Conservation (phyloP, 257 asterid species). For the Fraxinus anomala region DNA sequence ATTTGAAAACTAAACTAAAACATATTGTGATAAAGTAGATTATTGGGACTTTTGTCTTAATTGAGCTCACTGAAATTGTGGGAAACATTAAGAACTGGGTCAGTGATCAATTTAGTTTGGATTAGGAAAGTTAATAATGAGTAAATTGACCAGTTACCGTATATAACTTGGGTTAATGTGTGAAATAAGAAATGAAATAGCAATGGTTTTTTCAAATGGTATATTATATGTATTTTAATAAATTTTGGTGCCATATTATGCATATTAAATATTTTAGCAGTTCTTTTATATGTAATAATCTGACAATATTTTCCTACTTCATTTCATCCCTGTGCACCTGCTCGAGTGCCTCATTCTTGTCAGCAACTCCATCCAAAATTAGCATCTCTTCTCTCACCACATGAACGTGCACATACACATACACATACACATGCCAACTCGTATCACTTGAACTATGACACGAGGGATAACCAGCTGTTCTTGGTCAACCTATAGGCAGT, state of each 20-base stretch:
- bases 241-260: no score
- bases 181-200: not conserved
- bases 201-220: not conserved
- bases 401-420: no score
- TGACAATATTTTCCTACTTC: not conserved
- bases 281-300: no score
- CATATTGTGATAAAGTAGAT: not conserved
- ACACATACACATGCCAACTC: no score
- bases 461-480: not conserved
- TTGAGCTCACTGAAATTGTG: not conserved
- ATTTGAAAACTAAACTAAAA: not conserved
- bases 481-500: not conserved
- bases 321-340: not conserved
- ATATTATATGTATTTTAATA: no score
- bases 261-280: no score
- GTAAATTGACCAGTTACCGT: not conserved
- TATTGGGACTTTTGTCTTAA: not conserved
- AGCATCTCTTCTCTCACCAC: not conserved
- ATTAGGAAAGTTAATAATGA: not conserved
- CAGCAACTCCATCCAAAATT: not conserved
- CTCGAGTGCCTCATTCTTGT: not conserved
- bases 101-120: not conserved
- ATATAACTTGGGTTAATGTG: not conserved
- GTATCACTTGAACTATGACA: not conserved
- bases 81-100: not conserved